Evolutionary conservation across 2,329 filamentous ascomycete genomes (phyloP).

Genomic region (Periconia sp.): DNA sequence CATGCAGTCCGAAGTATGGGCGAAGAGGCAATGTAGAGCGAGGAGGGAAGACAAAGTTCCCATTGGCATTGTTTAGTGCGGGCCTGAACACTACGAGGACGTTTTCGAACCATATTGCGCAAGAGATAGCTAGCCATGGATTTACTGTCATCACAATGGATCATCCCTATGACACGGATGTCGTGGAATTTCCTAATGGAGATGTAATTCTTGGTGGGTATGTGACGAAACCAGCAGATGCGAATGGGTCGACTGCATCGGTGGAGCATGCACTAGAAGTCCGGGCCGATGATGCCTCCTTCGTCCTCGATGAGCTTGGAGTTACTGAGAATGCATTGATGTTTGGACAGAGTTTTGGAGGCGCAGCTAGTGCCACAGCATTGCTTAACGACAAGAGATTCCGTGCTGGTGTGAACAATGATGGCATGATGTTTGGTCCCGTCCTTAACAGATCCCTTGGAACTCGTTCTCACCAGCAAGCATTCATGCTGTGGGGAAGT

Average conservation of each 20-base stretch:
- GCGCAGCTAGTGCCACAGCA: slow-evolving; percentile 29
- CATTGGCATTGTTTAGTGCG: slow-evolving; percentile 49
- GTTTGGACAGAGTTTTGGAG: slow-evolving; percentile 40
- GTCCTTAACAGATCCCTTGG: slow-evolving; percentile 14
- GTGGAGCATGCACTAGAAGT: slow-evolving; percentile 19
- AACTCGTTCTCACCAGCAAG: neutral
- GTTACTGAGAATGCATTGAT: slow-evolving; percentile 13
- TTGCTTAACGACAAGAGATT: slow-evolving; percentile 33
- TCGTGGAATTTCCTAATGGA: slow-evolving; percentile 56
- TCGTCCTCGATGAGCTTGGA: slow-evolving; percentile 18
- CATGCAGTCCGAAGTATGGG: slow-evolving; percentile 6
- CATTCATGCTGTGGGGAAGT: slow-evolving; percentile 17
- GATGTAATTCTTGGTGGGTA: slow-evolving; percentile 17
- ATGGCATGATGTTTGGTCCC: slow-evolving; percentile 30
- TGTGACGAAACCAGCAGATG: slow-evolving; percentile 10
- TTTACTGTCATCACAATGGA: slow-evolving; percentile 56
- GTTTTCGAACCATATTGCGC: slow-evolving; percentile 49
- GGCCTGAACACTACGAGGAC: slow-evolving; percentile 51
- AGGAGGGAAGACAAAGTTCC: slow-evolving; percentile 3
- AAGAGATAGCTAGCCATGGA: slow-evolving; percentile 53
- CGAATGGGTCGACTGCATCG: slow-evolving; percentile 12
- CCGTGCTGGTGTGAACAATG: slow-evolving; percentile 34
- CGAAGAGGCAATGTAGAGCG: neutral
- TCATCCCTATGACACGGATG: slow-evolving; percentile 54
- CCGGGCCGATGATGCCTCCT: slow-evolving; percentile 18